Base-by-base conservation (phyloP, 2,329 filamentous ascomycete species). In the Ophiostoma ulmi region DNA sequence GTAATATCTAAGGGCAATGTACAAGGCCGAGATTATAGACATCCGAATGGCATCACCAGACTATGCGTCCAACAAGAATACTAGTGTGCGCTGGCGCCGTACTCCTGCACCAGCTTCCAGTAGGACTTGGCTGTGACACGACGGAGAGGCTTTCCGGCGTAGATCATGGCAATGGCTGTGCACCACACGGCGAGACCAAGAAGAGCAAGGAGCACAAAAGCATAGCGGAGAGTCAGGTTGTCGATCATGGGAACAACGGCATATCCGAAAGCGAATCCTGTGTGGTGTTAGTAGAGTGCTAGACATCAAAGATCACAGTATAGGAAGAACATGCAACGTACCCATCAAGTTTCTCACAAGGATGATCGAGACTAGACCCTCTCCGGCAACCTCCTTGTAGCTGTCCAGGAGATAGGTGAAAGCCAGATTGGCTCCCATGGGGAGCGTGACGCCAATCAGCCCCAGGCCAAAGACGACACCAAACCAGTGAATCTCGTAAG, bases 401-500 rank as follows among this genome's bases (percentile, higher is more conserved):
- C 61, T 64, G 35, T 64, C 61, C 1, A 64, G 61, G 6, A 64
- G 61, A 20, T 64, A 64, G 14, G 61, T 64, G 61, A 64, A 64
- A 35, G 61, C 61, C 13, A 64, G 8, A 13, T 64, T 64, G 61
- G 61, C 61, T 3, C 61, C 61, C 61, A 64, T 64, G 11, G 61
- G 61, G 17, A 64, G 61, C 10, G 61, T 64, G 31, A 64, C 61
- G n/a, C 61, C 61, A 38, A 64, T 64, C 17, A 64, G 61, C 17
- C 80, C 81, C 75, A 82, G 79, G 0, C 78, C 80, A 67, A 81
- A 75, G 7, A 81, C 76, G 22, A 80, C 76, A 6, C 80, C 81
- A 55, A 80, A 78, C 79, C 80, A 83, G 68, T 83, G 81, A 5
- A 82, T 74, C 5, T 75, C 68, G 70, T 80, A 75, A 58, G 79